A percentile compares a stretch with the other conserved stretches of the same genome.
These are phyloP conservation scores for Eutrema japonicum DNA, from an alignment of 345 rosid species.

Conservation along the genomic window DNA sequence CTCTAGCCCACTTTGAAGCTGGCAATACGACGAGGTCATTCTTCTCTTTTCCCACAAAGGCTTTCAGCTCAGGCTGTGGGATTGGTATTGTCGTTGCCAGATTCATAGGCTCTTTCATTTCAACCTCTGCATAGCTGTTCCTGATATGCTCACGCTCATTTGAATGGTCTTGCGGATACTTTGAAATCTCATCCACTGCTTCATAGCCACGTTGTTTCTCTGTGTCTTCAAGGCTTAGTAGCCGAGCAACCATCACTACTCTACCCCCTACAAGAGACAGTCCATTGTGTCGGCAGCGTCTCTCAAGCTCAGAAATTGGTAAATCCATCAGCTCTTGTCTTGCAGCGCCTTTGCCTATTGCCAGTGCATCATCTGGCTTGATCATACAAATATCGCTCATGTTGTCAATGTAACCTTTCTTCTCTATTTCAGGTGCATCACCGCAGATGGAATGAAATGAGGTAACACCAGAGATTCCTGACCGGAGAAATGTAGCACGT, in stretches of 20 bases:
- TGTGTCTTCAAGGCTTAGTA: slow-evolving; percentile 92
- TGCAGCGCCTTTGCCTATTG: slow-evolving; percentile 96
- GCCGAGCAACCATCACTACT: slow-evolving; percentile 92
- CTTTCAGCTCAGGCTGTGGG: slow-evolving; percentile 73
- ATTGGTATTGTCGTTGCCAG: slow-evolving; percentile 51
- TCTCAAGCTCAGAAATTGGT: slow-evolving; percentile 87
- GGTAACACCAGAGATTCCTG: slow-evolving; percentile 83
- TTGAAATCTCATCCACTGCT: slow-evolving; percentile 72
- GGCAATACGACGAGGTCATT: slow-evolving; percentile 74
- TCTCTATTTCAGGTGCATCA: slow-evolving; percentile 85
- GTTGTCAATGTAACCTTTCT: slow-evolving; percentile 56
- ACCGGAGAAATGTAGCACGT: slow-evolving; percentile 91
- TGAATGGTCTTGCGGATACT: slow-evolving; percentile 59
- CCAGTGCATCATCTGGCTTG: slow-evolving; percentile 89
- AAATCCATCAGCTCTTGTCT: slow-evolving; percentile 85
- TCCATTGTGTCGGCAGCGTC: slow-evolving; percentile 98
- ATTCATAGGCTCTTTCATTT: slow-evolving; percentile 50
- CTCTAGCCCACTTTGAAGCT: slow-evolving; percentile 95
- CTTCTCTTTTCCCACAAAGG: slow-evolving; percentile 71
- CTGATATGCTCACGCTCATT: slow-evolving; percentile 50
- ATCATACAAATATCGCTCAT: slow-evolving; percentile 51
- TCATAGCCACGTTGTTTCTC: slow-evolving; percentile 91
- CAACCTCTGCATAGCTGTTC: slow-evolving; percentile 52
- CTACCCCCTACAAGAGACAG: slow-evolving; percentile 97
- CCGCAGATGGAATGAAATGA: slow-evolving; percentile 87